These are phyloP conservation scores for Poa pratensis DNA, from an alignment of 176 grass and related monocot genomes.

Conservation along the genomic window DNA sequence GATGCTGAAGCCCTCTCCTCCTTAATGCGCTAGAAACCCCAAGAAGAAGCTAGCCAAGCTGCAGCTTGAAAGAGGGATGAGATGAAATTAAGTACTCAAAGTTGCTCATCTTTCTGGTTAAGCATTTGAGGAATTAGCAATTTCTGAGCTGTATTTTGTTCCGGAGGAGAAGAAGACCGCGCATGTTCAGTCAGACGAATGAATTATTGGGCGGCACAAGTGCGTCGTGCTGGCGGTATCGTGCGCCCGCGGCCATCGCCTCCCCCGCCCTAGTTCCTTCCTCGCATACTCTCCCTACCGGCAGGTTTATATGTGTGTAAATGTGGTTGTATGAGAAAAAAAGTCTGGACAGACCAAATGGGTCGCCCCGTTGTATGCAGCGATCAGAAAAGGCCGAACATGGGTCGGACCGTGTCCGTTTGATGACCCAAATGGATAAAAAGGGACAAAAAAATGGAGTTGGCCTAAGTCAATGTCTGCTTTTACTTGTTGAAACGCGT, in stretches of 20 bases:
- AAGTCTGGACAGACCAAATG: too few relatives aligned
- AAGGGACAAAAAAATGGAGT: too few relatives aligned
- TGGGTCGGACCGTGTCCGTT: too few relatives aligned
- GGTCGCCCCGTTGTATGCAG: too few relatives aligned
- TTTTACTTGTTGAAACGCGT: background rate
- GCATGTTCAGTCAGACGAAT: background rate
- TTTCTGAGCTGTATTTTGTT: background rate
- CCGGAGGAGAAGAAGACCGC: background rate
- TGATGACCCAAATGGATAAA: too few relatives aligned
- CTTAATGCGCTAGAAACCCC: background rate
- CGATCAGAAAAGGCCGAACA: too few relatives aligned
- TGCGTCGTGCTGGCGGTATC: slow-evolving; percentile 25
- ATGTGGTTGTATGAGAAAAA: too few relatives aligned
- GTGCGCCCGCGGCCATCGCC: slow-evolving; percentile 14
- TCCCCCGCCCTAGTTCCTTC: too few relatives aligned
- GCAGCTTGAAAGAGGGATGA: background rate
- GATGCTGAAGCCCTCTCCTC: background rate
- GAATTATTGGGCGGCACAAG: slow-evolving; percentile 47
- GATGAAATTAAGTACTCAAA: background rate
- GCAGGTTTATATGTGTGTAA: too few relatives aligned
- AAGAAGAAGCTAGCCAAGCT: background rate
- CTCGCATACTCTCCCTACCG: too few relatives aligned
- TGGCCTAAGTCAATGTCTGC: too few relatives aligned
- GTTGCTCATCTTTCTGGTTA: background rate
- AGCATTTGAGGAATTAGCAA: background rate